A percentile compares a stretch with the other conserved stretches of the same genome.
Conservation (phyloP, 1,284 basidiomycete species). For the Ceratobasidium papillatum region DNA sequence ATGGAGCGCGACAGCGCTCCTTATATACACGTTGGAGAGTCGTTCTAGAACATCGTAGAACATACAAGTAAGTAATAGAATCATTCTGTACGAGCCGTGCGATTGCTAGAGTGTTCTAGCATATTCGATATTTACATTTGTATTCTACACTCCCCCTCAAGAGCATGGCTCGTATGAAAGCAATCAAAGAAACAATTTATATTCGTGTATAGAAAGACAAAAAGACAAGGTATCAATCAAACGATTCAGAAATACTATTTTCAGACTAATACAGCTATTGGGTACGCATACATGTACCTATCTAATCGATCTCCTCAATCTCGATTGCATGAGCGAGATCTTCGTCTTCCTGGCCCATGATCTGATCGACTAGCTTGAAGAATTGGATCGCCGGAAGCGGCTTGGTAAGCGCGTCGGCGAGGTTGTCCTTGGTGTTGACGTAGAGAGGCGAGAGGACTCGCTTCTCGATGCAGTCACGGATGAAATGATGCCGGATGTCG, state of each 20-base stretch:
- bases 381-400: slow-evolving; percentile 45
- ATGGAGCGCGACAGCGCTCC: no score
- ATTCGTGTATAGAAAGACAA: no score
- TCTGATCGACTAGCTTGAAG: background rate
- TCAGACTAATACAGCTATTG: background rate
- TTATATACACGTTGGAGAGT: no score
- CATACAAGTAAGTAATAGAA: no score
- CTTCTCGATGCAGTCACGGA: slow-evolving; percentile 53
- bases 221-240: no score
- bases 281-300: background rate
- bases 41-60: no score
- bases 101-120: no score
- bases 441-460: slow-evolving; percentile 50
- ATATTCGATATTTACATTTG: no score
- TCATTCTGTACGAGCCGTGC: no score
- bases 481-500: slow-evolving; percentile 54
- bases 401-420: slow-evolving; percentile 59
- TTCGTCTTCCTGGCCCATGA: slow-evolving; percentile 56
- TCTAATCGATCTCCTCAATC: background rate
- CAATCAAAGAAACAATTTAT: no score
- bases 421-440: slow-evolving; percentile 50
- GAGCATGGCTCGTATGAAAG: no score
- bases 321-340: slow-evolving; percentile 49
- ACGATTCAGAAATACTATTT: background rate
- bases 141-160: no score